Base-by-base conservation (phyloP, 2,329 filamentous ascomycete species). In the Claviceps quebecensis region DNA sequence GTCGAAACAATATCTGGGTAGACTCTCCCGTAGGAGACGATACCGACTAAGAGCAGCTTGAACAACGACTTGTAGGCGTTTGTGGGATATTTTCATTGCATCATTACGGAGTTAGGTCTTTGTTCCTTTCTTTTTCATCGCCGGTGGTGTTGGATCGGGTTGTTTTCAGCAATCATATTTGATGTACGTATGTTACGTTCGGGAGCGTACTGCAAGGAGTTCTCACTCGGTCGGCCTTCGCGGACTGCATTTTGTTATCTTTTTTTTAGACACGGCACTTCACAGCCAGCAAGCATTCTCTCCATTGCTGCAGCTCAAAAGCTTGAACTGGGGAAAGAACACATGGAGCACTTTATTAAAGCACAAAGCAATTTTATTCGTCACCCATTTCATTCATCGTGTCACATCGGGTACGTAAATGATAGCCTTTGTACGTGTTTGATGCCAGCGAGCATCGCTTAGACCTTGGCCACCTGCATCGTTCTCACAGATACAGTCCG, bases 401-500 rank as follows among this genome's bases (percentile, higher is more conserved):
- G 29, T 34, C 29, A 34, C 29, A 4, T 11, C 29, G 29, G 29
- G 29, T 11, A 29, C 13, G 13, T 36, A 26, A n/a, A 19, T 37
- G 46, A 22, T 36, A 14, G 29, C 34, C 45, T 26, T 22, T 40
- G 26, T 14, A 14, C 47, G 29, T 11, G 29, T 11, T 22, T 26
- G 50, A 52, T 51, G 40, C 49, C 51, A 13, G 13, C 38, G 39
- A 52, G 51, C 45, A 50, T 29, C 14, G 37, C 36, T 14, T n/a
- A 29, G 46, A 5, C n/a, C 36, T 3, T 19, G 3, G 46, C 29
- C 50, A 19, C 45, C 13, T 14, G 14, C 11, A 22, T 11, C 11
- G 2, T 22, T 19, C 23, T 53, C 48, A 85, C 45, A 86, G 65
- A 67, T 86, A 80, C 69, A 86, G 70, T 1, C 82, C 81, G 19